Evolutionary conservation across 495 filamentous ascomycete genomes (phyloP).

Genomic region (Penicillium simplicissimum): DNA sequence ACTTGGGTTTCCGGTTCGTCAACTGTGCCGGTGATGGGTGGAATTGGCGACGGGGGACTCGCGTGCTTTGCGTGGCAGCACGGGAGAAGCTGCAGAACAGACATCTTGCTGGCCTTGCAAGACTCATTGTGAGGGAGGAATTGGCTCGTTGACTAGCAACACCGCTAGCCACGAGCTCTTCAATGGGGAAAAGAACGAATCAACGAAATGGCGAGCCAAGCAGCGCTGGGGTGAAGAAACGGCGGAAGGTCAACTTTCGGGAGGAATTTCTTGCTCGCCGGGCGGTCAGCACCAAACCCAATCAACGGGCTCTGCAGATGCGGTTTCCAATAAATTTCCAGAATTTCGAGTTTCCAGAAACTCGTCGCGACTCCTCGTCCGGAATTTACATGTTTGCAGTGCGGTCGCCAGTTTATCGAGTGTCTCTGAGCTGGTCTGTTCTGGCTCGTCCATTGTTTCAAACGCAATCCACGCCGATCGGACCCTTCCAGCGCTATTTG

Average conservation of each 20-base stretch:
- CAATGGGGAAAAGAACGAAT: conserved; percentile 17
- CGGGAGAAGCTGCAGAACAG: conserved; percentile 55
- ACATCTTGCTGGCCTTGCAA: conserved; percentile 58
- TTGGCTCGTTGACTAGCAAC: conserved; percentile 32
- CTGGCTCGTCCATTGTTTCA: background rate
- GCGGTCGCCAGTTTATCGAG: conserved; percentile 16
- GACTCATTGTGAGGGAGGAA: conserved; percentile 51
- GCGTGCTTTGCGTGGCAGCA: conserved; percentile 40
- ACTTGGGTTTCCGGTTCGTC: conserved; percentile 38
- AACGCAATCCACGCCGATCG: conserved; percentile 8
- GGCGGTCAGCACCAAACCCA: conserved; percentile 29
- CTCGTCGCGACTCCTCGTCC: background rate
- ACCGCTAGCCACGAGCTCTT: conserved; percentile 27
- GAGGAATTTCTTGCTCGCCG: conserved; percentile 35
- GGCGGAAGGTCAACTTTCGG: conserved; percentile 32
- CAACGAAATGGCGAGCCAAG: conserved; percentile 17
- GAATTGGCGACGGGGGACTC: conserved; percentile 53
- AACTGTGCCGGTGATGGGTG: conserved; percentile 45
- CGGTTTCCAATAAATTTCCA: conserved; percentile 35
- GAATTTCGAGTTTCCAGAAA: conserved; percentile 19
- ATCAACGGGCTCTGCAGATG: conserved; percentile 27
- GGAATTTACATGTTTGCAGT: conserved; percentile 26
- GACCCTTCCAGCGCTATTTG: conserved; percentile 13
- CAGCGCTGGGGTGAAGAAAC: conserved; percentile 22
- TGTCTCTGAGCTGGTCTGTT: conserved; percentile 9